These are phyloP conservation scores for Tagetes patula DNA, from an alignment of 129 eudicot species.

Conservation along the genomic window DNA sequence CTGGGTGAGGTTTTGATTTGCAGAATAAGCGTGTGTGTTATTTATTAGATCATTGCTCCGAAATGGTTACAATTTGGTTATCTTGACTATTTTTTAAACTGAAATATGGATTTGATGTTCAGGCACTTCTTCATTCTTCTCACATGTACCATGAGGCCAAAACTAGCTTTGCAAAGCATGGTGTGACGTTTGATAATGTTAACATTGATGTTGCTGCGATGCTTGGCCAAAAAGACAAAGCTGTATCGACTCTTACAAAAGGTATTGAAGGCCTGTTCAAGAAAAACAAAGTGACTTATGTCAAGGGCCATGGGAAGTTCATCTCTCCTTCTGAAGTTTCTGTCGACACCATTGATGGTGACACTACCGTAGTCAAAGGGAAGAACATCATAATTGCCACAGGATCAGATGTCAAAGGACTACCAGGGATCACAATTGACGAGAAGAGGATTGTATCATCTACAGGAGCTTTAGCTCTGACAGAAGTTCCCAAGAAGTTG, in stretches of 20 bases:
- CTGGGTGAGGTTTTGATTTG: neutral
- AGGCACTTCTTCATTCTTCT: constrained; percentile 15
- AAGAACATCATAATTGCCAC: constrained; percentile 15
- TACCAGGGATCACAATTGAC: constrained; percentile 9
- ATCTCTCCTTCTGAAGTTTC: constrained; percentile 8
- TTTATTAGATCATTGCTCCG: neutral
- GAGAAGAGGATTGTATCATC: constrained; percentile 18
- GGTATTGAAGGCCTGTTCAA: constrained; percentile 19
- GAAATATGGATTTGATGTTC: constrained; percentile 1
- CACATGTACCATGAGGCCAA: constrained; percentile 20
- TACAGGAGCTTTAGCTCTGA: constrained; percentile 12
- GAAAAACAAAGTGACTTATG: constrained; percentile 19
- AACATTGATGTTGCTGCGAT: constrained; percentile 8
- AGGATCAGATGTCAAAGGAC: constrained; percentile 15
- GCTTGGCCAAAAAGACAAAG: constrained; percentile 17
- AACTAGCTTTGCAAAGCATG: constrained; percentile 13
- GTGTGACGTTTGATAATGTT: constrained; percentile 11
- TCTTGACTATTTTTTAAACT: neutral
- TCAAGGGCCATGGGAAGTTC: constrained; percentile 15
- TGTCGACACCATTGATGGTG: constrained; percentile 18
- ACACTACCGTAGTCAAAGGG: constrained; percentile 8
- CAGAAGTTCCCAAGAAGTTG: constrained; percentile 9
- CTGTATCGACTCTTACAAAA: constrained; percentile 15
- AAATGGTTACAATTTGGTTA: neutral
- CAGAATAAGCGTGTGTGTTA: neutral